These are phyloP conservation scores for Podospora pseudopauciseta DNA, from an alignment of 495 filamentous ascomycete species.

Conservation along the genomic window DNA sequence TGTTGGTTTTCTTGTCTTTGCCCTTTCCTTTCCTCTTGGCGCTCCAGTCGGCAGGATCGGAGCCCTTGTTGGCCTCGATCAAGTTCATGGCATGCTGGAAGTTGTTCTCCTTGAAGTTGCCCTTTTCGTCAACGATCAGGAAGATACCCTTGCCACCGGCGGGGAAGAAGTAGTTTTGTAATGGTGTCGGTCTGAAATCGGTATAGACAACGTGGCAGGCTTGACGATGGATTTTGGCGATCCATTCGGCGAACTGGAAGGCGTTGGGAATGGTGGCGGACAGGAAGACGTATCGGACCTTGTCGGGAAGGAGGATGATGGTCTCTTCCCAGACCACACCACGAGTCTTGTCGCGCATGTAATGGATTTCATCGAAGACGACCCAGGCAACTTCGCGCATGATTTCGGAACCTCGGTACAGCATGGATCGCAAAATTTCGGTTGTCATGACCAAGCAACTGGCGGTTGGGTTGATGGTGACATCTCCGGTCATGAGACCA, in stretches of 20 bases:
- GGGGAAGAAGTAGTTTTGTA: conserved; percentile 98
- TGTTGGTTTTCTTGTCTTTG: conserved; percentile 86
- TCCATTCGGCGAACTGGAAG: conserved; percentile 99
- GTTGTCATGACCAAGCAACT: conserved; percentile 99
- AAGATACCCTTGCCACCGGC: conserved; percentile 91
- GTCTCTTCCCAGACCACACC: conserved; percentile 99
- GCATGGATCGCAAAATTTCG: conserved; percentile 97
- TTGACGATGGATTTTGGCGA: conserved; percentile 92
- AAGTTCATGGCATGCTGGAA: conserved; percentile 91
- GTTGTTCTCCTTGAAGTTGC: conserved; percentile 90
- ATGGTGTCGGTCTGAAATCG: conserved; percentile 90
- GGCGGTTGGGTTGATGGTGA: conserved; percentile 97
- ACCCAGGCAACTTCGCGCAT: conserved; percentile 99
- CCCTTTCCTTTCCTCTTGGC: conserved; percentile 79
- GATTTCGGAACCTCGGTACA: conserved; percentile 96
- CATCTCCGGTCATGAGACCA: conserved; percentile 97
- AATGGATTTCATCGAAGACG: conserved; percentile 97
- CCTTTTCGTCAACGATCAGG: conserved; percentile 93
- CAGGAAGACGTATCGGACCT: conserved; percentile 96
- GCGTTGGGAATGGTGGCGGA: conserved; percentile 99
- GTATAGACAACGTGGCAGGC: conserved; percentile 99
- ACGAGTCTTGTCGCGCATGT: conserved; percentile 88
- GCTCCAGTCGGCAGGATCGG: conserved; percentile 71
- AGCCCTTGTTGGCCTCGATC: conserved; percentile 83
- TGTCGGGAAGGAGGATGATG: conserved; percentile 93